A percentile compares a stretch with the other conserved stretches of the same genome.
phyloP scores from a whole-genome alignment of 805 yeast species.

The Hanseniaspora nectarophila region DNA sequence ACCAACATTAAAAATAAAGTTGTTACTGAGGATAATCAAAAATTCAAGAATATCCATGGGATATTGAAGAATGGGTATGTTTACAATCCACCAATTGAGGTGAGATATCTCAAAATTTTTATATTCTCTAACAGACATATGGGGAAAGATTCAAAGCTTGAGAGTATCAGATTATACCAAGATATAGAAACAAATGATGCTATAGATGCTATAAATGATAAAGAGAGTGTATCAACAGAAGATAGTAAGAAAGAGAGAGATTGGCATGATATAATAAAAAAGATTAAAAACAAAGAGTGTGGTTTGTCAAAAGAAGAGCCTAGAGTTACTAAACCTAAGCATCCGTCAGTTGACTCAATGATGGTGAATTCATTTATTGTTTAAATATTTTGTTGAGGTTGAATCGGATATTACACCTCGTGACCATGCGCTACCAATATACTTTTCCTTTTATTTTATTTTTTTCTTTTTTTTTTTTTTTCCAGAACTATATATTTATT shows the following conservation, averaged over 20 bases:
- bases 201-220: not conserved
- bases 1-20: slow-evolving; percentile 15
- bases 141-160: slow-evolving; percentile 87
- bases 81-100: slow-evolving; percentile 11
- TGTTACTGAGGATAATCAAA: slow-evolving; percentile 22
- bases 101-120: slow-evolving; percentile 17
- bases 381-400: not conserved
- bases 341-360: not conserved
- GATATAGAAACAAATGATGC: slow-evolving; percentile 5
- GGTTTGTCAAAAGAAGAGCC: too few relatives aligned
- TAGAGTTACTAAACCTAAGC: too few relatives aligned
- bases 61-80: slow-evolving; percentile 25
- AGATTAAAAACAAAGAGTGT: not conserved
- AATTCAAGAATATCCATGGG: slow-evolving; percentile 15
- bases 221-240: not conserved
- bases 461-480: too few relatives aligned
- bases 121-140: slow-evolving; percentile 63
- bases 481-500: too few relatives aligned
- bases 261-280: not conserved
- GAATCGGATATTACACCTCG: not conserved
- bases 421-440: not conserved
- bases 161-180: slow-evolving; percentile 57
- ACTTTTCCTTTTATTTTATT: too few relatives aligned
- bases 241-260: not conserved
- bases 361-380: not conserved